phyloP scores from a whole-genome alignment of 1,284 basidiomycete genomes.

The Ganoderma sp. region DNA sequence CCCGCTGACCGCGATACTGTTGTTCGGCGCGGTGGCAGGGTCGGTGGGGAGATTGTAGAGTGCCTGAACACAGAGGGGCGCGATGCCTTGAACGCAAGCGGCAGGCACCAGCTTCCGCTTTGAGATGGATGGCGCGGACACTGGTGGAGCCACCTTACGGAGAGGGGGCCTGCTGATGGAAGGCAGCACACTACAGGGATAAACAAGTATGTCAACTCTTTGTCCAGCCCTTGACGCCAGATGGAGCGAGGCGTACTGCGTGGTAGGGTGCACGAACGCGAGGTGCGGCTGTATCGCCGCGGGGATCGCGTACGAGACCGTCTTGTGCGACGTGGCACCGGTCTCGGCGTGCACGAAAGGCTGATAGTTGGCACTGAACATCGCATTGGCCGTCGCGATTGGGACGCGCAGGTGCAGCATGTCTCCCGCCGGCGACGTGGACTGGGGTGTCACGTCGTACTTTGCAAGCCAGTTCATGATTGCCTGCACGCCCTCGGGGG shows the following conservation, averaged over 20 bases:
- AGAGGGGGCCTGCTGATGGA: background rate
- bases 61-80: constrained; percentile 57
- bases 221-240: too few relatives aligned
- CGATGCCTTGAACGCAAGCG: constrained; percentile 43
- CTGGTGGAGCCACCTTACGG: background rate
- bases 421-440: constrained; percentile 38
- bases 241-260: constrained; percentile 26
- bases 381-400: constrained; percentile 42
- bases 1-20: constrained; percentile 59
- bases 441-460: constrained; percentile 41
- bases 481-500: constrained; percentile 40
- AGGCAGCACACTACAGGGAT: background rate
- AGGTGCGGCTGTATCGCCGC: constrained; percentile 41
- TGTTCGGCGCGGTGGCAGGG: constrained; percentile 48
- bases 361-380: constrained; percentile 45
- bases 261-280: constrained; percentile 47
- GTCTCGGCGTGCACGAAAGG: constrained; percentile 42
- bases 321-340: constrained; percentile 39
- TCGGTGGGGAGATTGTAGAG: constrained; percentile 58
- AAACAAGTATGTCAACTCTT: background rate
- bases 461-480: constrained; percentile 45
- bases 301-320: constrained; percentile 48
- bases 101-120: constrained; percentile 20
- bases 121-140: constrained; percentile 9
- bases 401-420: constrained; percentile 25